Evolutionary conservation across 345 rosid genomes (phyloP), one percentile per base, ranked within the genome.

Genomic region (Erucastrum elatum): DNA sequence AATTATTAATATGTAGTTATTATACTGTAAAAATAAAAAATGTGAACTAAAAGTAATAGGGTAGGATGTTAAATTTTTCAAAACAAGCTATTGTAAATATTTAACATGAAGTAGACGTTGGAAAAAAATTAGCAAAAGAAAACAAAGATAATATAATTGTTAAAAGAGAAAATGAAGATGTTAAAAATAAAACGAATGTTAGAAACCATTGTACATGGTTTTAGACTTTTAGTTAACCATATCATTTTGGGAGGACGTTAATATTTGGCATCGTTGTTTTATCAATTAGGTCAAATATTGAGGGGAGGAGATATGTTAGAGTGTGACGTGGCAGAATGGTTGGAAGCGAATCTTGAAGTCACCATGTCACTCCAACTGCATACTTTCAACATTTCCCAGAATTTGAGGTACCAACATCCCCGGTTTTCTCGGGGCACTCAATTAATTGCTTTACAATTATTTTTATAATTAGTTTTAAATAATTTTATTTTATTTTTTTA

Each of bases 361-460:
- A 25, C 68, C 55, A 21, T 30, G 82, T 70, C 49, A 64, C 79
- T 77, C 78, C 84, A 83, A 77, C 65, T 46, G 34, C 70, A 77
- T 68, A 75, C 77, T 77, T 70, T n/a, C 67, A 87, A 75, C 27
- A 72, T 71, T 79, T 85, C 86, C 84, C 88, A 80, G 84, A 87
- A 78, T 71, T 85, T 87, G 60, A 80, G 85, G 86, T 71, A 61
- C 71, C 70, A 58, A 59, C 37, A 79, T 46, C 78, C 77, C 74
- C 84, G 82, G 72, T 84, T 83, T 74, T 75, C 76, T 75, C 76
- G 82, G 81, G 67, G 8, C 51, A 75, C 78, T 68, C 74, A 81
- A 78, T 60, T 64, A 6, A 76, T 55, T 71, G 6, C 35, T 34
- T 16, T 61, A 49, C 37, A 25, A 13, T n/a, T 63, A 46, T 4